phyloP scores from a whole-genome alignment of 164 flowering plant species.

The Nelumbo lutea region DNA sequence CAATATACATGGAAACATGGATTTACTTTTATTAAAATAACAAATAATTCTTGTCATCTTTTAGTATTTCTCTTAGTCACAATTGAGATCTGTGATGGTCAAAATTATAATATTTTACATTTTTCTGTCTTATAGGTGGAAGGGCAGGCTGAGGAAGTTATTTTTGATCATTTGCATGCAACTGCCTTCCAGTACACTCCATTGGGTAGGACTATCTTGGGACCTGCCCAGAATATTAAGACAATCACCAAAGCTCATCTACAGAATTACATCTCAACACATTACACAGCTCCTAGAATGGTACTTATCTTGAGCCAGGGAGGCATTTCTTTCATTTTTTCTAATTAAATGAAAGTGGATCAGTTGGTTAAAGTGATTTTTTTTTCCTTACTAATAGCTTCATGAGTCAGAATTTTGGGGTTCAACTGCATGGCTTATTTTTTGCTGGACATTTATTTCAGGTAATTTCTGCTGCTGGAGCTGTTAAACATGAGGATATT shows the following conservation, averaged over 20 bases:
- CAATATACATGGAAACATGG: no score
- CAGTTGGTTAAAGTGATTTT: no score
- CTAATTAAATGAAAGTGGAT: no score
- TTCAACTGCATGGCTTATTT: no score
- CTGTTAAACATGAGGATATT: slow-evolving; percentile 90
- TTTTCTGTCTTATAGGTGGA: slow-evolving; percentile 54
- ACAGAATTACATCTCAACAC: slow-evolving; percentile 70
- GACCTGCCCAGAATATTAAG: slow-evolving; percentile 81
- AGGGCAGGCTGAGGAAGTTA: slow-evolving; percentile 83
- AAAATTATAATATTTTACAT: not conserved
- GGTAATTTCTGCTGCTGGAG: slow-evolving; percentile 94
- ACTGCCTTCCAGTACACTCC: slow-evolving; percentile 97
- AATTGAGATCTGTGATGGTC: not conserved
- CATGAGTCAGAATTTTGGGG: no score
- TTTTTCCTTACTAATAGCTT: no score
- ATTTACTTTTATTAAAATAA: not conserved
- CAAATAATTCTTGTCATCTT: not conserved
- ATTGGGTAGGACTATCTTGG: slow-evolving; percentile 89
- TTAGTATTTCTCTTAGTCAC: not conserved
- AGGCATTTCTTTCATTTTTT: no score
- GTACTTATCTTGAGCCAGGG: slow-evolving; percentile 27
- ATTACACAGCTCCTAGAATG: slow-evolving; percentile 93
- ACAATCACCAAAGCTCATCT: slow-evolving; percentile 67
- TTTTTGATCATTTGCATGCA: slow-evolving; percentile 97
- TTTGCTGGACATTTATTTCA: slow-evolving; percentile 17